phyloP scores from a whole-genome alignment of 208 protist species.

The Acanthamoeba triangularis region DNA sequence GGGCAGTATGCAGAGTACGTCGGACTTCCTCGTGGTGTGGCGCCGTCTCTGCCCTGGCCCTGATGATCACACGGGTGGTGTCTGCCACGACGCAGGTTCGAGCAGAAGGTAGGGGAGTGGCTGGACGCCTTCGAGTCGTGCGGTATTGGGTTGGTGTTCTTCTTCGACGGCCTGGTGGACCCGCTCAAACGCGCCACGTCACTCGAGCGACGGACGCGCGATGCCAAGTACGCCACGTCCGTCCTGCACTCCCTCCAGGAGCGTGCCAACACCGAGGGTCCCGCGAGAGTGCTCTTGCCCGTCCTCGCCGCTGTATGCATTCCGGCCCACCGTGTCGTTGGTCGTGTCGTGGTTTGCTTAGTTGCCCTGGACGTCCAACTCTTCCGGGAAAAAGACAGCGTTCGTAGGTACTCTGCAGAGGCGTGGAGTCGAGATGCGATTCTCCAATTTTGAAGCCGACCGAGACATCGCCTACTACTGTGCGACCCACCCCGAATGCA shows the following conservation, averaged over 20 bases:
- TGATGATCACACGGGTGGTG: background rate
- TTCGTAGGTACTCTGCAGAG: background rate
- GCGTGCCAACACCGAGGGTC: background rate
- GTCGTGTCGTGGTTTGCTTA: background rate
- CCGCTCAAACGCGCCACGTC: slow-evolving; percentile 44
- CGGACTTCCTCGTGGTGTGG: background rate
- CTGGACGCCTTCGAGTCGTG: slow-evolving; percentile 20
- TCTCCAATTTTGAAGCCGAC: slow-evolving; percentile 41
- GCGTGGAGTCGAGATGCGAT: slow-evolving; percentile 2
- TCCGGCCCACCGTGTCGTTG: background rate
- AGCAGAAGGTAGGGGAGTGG: background rate
- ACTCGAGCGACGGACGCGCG: slow-evolving; percentile 36
- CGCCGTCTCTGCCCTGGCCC: background rate
- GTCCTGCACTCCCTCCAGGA: background rate
- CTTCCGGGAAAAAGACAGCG: background rate
- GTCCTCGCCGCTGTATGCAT: background rate
- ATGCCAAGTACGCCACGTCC: background rate
- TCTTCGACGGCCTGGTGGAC: slow-evolving; percentile 48
- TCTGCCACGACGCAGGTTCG: background rate
- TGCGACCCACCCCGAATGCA: background rate
- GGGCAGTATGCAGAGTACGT: slow-evolving; percentile 40
- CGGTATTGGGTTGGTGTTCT: slow-evolving; percentile 4
- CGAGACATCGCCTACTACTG: slow-evolving; percentile 46
- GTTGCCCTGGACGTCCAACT: background rate
- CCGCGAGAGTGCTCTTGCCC: background rate